Evolutionary conservation across 2,329 filamentous ascomycete genomes (phyloP).

Genomic region (Exserohilum turcica): DNA sequence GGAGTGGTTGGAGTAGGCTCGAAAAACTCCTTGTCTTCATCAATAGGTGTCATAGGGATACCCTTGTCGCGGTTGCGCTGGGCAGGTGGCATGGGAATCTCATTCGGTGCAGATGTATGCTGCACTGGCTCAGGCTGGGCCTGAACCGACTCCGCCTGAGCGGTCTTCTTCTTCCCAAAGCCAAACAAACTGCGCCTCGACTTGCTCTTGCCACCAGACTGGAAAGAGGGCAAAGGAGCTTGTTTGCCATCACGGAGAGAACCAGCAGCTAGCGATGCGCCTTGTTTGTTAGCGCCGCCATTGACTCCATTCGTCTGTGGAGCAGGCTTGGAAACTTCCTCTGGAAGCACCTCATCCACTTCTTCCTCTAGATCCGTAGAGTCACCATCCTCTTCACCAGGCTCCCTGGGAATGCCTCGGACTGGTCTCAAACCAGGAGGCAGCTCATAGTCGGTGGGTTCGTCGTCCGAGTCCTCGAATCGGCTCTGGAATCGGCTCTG

Average conservation of each 20-base stretch:
- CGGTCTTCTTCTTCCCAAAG: slow-evolving; percentile 66
- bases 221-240: slow-evolving; percentile 35
- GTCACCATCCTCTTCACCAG: slow-evolving; percentile 62
- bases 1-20: slow-evolving; percentile 16
- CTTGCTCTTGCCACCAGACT: slow-evolving; percentile 44
- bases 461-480: slow-evolving; percentile 55
- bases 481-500: slow-evolving; percentile 56
- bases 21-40: slow-evolving; percentile 41
- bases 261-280: slow-evolving; percentile 42
- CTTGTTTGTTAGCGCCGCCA: slow-evolving; percentile 28
- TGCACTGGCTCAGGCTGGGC: slow-evolving; percentile 37
- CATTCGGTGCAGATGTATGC: slow-evolving; percentile 34
- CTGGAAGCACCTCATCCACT: slow-evolving; percentile 31
- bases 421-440: slow-evolving; percentile 57
- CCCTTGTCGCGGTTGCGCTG: slow-evolving; percentile 32
- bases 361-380: slow-evolving; percentile 58
- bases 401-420: slow-evolving; percentile 63
- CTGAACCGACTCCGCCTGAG: slow-evolving; percentile 41
- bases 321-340: slow-evolving; percentile 21
- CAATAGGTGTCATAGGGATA: slow-evolving; percentile 42
- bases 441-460: slow-evolving; percentile 54
- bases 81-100: slow-evolving; percentile 39
- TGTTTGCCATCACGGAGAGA: slow-evolving; percentile 49
- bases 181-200: slow-evolving; percentile 52
- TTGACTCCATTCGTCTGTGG: slow-evolving; percentile 22